phyloP scores from a whole-genome alignment of 148 eudicot genomes.

The Vaccinium macrocarpon region DNA sequence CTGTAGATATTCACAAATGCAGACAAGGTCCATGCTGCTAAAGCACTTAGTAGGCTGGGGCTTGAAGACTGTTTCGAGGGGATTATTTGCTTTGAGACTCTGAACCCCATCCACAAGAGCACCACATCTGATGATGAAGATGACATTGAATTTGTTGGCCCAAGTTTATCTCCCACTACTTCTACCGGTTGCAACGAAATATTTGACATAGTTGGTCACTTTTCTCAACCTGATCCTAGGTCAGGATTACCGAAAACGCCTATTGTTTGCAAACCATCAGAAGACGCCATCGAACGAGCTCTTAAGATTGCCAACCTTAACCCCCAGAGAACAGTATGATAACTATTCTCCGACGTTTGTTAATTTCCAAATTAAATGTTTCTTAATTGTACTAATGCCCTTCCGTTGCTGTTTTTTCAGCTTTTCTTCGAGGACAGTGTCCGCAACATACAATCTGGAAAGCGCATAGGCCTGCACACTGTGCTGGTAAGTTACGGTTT shows the following conservation, averaged over 20 bases:
- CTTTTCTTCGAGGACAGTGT: conserved; percentile 90
- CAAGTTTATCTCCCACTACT: conserved; percentile 10
- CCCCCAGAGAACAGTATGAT: conserved; percentile 77
- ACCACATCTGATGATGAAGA: conserved; percentile 66
- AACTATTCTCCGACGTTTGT: neutral
- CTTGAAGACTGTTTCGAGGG: conserved; percentile 92
- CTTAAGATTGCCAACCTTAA: conserved; percentile 63
- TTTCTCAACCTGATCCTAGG: conserved; percentile 39
- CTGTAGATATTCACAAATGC: conserved; percentile 86
- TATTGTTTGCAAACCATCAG: conserved; percentile 75
- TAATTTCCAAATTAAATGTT: neutral
- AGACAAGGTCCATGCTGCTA: conserved; percentile 61
- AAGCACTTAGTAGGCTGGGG: conserved; percentile 62
- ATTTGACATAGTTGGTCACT: conserved; percentile 75
- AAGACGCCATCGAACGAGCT: conserved; percentile 63
- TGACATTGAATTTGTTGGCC: conserved; percentile 56
- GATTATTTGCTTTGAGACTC: conserved; percentile 83
- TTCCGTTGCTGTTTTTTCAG: conserved; percentile 37
- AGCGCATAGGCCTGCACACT: conserved; percentile 74
- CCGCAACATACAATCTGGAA: conserved; percentile 76
- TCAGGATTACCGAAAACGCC: conserved; percentile 73
- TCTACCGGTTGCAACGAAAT: conserved; percentile 26
- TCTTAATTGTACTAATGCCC: neutral
- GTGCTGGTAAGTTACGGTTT: conserved; percentile 78
- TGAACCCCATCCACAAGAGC: conserved; percentile 67